Evolutionary conservation across 2,329 filamentous ascomycete species (phyloP).

Genomic region (Fusarium sublunatum): DNA sequence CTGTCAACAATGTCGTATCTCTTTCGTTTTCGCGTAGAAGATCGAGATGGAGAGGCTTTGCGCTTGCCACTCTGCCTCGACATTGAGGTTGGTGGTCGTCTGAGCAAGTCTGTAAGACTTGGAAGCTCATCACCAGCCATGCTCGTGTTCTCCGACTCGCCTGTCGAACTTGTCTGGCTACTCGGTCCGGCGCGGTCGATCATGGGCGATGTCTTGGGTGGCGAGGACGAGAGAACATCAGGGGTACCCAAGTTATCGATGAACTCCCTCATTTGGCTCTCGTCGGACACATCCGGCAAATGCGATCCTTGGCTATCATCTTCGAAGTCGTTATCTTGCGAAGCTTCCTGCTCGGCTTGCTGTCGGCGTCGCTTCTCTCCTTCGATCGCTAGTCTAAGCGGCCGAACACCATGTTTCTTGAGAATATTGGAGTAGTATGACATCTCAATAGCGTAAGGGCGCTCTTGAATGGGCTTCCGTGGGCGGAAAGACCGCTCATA

Average conservation of each 20-base stretch:
- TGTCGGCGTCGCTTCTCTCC: conserved; percentile 47
- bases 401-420: conserved; percentile 66
- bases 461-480: conserved; percentile 70
- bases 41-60: conserved; percentile 38
- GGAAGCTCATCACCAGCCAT: conserved; percentile 54
- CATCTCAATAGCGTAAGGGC: conserved; percentile 68
- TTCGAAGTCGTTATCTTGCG: conserved; percentile 63
- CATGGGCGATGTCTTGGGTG: conserved; percentile 45
- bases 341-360: conserved; percentile 60
- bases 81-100: conserved; percentile 26
- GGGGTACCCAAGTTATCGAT: conserved; percentile 36
- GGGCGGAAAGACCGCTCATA: conserved; percentile 65
- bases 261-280: conserved; percentile 49
- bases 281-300: conserved; percentile 48
- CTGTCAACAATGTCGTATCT: conserved; percentile 49
- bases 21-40: conserved; percentile 48
- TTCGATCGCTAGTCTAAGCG: conserved; percentile 57
- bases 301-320: conserved; percentile 61
- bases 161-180: conserved; percentile 51
- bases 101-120: conserved; percentile 51
- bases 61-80: conserved; percentile 40
- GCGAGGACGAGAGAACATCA: conserved; percentile 47
- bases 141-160: conserved; percentile 54
- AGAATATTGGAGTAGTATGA: conserved; percentile 65
- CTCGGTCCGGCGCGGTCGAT: conserved; percentile 44